Percentiles rank a stretch among this genome's conserved stretches.
These are phyloP conservation scores for Crithidia sp. DNA, from an alignment of 208 protist genomes.

Conservation along the genomic window DNA sequence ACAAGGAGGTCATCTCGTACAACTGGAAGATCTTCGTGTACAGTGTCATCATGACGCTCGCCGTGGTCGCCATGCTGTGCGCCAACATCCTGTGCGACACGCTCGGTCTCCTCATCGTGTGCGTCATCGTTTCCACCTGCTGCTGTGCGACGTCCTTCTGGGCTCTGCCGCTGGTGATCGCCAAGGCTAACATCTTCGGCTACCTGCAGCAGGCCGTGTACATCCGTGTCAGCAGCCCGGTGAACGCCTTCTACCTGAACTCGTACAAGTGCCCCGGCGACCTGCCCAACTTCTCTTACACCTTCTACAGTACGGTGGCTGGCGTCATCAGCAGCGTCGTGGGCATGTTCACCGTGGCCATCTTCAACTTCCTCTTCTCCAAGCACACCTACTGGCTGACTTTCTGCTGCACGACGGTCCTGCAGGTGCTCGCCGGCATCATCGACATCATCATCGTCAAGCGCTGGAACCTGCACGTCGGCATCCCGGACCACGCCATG, in stretches of 20 bases:
- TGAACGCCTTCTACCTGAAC: constrained; percentile 63
- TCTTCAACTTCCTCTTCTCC: constrained; percentile 69
- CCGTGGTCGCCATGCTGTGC: constrained; percentile 43
- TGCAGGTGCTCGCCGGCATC: constrained; percentile 52
- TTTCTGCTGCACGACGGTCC: constrained; percentile 52
- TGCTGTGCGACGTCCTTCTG: constrained; percentile 58
- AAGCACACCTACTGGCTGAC: constrained; percentile 54
- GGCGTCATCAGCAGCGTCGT: constrained; percentile 47
- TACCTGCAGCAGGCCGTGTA: constrained; percentile 60
- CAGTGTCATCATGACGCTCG: constrained; percentile 50
- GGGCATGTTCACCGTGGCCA: constrained; percentile 47
- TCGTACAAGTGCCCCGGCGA: constrained; percentile 38
- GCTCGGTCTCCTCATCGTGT: constrained; percentile 34
- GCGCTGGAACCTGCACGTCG: constrained; percentile 67
- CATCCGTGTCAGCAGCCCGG: constrained; percentile 56
- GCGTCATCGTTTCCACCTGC: constrained; percentile 30
- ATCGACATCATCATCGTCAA: constrained; percentile 81
- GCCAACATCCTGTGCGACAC: constrained; percentile 43
- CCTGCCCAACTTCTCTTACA: constrained; percentile 65
- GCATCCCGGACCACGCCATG: constrained; percentile 67
- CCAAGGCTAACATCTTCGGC: constrained; percentile 62
- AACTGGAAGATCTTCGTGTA: constrained; percentile 66
- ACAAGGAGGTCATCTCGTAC: constrained; percentile 47
- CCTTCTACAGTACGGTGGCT: constrained; percentile 64
- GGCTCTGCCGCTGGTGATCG: constrained; percentile 54